Percentiles rank a stretch among this genome's conserved stretches.
phyloP scores from a whole-genome alignment of 164 flowering plant genomes.

The Houttuynia cordata region DNA sequence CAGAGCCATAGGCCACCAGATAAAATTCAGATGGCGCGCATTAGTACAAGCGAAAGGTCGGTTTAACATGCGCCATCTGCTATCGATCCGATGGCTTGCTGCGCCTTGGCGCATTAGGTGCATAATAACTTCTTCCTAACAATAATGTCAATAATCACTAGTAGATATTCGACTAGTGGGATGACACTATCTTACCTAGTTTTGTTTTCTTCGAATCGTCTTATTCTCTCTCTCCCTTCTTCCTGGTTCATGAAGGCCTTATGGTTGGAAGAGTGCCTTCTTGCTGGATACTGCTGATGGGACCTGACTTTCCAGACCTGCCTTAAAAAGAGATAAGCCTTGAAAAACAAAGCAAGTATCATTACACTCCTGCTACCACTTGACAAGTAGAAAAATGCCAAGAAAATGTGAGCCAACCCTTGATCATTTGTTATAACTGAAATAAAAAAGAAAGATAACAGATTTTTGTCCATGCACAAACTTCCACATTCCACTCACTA shows the following conservation, averaged over 20 bases:
- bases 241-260: slow-evolving; percentile 4
- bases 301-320: slow-evolving; percentile 18
- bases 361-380: slow-evolving; percentile 3
- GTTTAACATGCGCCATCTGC: no score
- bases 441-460: slow-evolving; percentile 2
- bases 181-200: background rate
- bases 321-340: slow-evolving; percentile 2
- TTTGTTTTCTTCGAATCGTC: no score
- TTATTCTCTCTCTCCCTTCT: no score
- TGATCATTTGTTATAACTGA: background rate
- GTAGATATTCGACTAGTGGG: background rate
- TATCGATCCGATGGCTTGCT: no score
- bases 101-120: no score
- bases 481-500: slow-evolving; percentile 7
- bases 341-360: slow-evolving; percentile 4
- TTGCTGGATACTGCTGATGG: slow-evolving; percentile 14
- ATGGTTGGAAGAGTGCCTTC: slow-evolving; percentile 19
- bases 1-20: no score
- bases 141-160: background rate
- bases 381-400: background rate
- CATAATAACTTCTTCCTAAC: no score
- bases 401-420: background rate
- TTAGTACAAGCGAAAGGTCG: no score
- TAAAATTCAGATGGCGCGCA: no score
- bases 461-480: slow-evolving; percentile 9